Evolutionary conservation across 1,284 basidiomycete genomes (phyloP), one percentile per base, ranked within the genome.

Genomic region (Caloboletus inedulis): DNA sequence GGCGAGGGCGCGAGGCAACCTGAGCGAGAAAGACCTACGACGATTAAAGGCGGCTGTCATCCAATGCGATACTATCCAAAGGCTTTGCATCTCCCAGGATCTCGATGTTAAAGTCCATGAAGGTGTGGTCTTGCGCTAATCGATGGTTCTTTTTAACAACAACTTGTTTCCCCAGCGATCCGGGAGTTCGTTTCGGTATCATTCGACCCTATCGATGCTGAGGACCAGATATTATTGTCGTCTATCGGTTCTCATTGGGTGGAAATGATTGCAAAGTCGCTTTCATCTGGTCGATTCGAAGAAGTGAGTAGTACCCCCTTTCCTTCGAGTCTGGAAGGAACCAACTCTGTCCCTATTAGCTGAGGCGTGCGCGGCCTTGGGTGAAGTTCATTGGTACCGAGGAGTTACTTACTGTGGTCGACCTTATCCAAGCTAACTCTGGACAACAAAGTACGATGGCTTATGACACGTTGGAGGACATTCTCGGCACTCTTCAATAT

Each of bases 31-130:
- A 18, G 73, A 76, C 31, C 51, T 69, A 2, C 45, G 49, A 21
- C 46, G 31, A 7, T 61, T 84, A n/a, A 81, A 79, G 56, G 69
- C 67, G 34, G 53, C 58, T 3, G 76, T 81, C 41, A 50, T 65
- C 13, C 69, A 65, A 16, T 60, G 61, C 2, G 53, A 64, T 16
- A 52, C 61, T 13, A 49, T 78, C 16, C 73, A 67, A 42, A 60
- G 52, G 1, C 55, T 75, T 43, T 72, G 74, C 35, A 59, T 66
- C 3, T 66, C 68, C 4, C 57, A 57, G 1, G 51, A 57, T 12
- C 55, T 73, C 9, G 33, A 52, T 1, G 47, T 49, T 4, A 33
- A 59, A 2, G 51, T 71, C 3, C 55, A 65, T 16, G 57, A 74
- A 65, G 74, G 78, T 77, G 51, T n/a, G 49, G 5, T 30, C 3